These are phyloP conservation scores for Bipolaris gigantea DNA, from an alignment of 2,329 filamentous ascomycete species.

Conservation along the genomic window DNA sequence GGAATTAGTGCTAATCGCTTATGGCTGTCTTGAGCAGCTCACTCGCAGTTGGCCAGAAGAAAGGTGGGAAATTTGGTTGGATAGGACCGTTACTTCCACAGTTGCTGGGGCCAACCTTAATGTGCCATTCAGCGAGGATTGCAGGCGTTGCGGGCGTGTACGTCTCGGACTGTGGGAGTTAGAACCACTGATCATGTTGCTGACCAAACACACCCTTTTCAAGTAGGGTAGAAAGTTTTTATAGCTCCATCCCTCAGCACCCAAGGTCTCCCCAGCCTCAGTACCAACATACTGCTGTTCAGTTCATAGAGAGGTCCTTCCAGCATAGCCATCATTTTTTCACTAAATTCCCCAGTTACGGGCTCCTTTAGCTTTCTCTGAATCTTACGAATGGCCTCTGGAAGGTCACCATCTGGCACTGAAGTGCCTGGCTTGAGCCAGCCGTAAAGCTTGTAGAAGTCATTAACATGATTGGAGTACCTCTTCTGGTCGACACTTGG, in stretches of 20 bases:
- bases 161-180: constrained; percentile 22
- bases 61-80: constrained; percentile 23
- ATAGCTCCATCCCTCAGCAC: constrained; percentile 34
- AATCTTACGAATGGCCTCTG: constrained; percentile 33
- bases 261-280: constrained; percentile 22
- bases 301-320: constrained; percentile 30
- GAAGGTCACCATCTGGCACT: constrained; percentile 28
- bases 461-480: constrained; percentile 32
- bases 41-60: constrained; percentile 29
- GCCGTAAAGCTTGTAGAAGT: constrained; percentile 36
- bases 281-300: constrained; percentile 28
- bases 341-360: constrained; percentile 30
- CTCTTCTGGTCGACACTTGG: constrained; percentile 15
- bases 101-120: constrained; percentile 16
- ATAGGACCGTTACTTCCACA: constrained; percentile 23
- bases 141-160: constrained; percentile 21
- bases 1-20: not conserved
- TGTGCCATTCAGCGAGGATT: constrained; percentile 24
- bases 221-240: constrained; percentile 30
- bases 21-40: not conserved
- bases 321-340: constrained; percentile 31
- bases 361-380: constrained; percentile 30
- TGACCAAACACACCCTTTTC: constrained; percentile 15
- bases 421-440: constrained; percentile 27
- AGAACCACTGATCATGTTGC: not conserved